Conservation (phyloP, 2,329 filamentous ascomycete species). For the Eutypa lata region DNA sequence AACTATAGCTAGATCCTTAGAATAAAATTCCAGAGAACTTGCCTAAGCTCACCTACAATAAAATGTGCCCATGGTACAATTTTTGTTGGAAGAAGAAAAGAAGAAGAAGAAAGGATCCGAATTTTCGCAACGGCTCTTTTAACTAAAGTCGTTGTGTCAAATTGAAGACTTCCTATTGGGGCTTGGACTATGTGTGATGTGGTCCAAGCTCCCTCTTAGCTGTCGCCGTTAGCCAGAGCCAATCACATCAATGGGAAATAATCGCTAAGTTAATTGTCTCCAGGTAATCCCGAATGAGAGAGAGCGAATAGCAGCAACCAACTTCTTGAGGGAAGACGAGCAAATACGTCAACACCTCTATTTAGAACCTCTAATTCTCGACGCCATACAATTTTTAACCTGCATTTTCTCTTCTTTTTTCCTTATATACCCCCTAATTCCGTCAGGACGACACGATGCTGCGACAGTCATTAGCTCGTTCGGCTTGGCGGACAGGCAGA, state of each 20-base stretch:
- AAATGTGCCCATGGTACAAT: slow-evolving; percentile 67
- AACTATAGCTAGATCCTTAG: slow-evolving; percentile 45
- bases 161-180: neutral
- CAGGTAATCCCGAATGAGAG: neutral
- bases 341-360: slow-evolving; percentile 22
- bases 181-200: neutral
- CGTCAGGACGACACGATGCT: slow-evolving; percentile 65
- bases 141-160: neutral
- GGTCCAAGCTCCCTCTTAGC: neutral
- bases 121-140: neutral
- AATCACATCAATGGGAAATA: neutral
- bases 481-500: slow-evolving; percentile 63
- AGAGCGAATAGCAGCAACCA: neutral
- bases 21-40: slow-evolving; percentile 34
- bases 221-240: neutral
- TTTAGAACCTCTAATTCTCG: slow-evolving; percentile 18
- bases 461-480: slow-evolving; percentile 65
- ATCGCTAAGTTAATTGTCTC: too few relatives aligned
- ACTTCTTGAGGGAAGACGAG: too few relatives aligned
- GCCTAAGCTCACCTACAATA: slow-evolving; percentile 70
- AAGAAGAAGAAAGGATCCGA: slow-evolving; percentile 22
- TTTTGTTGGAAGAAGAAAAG: slow-evolving; percentile 46
- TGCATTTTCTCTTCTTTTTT: slow-evolving; percentile 24
- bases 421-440: slow-evolving; percentile 36
- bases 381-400: slow-evolving; percentile 13